phyloP scores from a whole-genome alignment of 148 eudicot genomes.

The Tetragonia tetragonoides region DNA sequence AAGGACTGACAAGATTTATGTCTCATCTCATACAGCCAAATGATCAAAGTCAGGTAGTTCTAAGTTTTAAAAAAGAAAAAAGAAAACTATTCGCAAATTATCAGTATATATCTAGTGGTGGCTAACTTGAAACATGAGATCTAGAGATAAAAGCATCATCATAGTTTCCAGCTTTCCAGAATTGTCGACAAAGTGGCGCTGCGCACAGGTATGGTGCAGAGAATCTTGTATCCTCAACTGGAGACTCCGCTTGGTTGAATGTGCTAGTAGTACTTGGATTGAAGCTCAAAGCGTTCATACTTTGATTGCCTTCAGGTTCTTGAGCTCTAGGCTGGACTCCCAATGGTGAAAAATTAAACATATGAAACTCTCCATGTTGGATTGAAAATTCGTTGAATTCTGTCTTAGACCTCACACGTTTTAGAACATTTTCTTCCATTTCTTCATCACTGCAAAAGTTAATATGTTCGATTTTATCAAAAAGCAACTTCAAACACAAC shows the following conservation, averaged over 20 bases:
- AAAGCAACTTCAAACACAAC: too few species aligned
- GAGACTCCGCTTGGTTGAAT: constrained; percentile 37
- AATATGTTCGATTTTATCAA: too few species aligned
- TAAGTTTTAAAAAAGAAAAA: background rate
- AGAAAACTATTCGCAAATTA: background rate
- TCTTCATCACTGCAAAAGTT: constrained; percentile 20
- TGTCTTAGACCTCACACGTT: constrained; percentile 43
- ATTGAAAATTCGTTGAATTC: constrained; percentile 25
- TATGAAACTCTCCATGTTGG: constrained; percentile 27
- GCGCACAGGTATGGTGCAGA: constrained; percentile 52
- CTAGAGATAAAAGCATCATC: constrained; percentile 45
- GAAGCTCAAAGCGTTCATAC: constrained; percentile 31
- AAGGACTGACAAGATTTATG: background rate
- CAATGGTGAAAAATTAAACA: constrained; percentile 25
- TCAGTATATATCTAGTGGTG: background rate
- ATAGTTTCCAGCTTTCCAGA: constrained; percentile 88
- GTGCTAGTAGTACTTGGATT: constrained; percentile 41
- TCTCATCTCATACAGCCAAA: constrained; percentile 5
- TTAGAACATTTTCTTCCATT: constrained; percentile 30
- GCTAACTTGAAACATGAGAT: constrained; percentile 51
- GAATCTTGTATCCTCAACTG: constrained; percentile 44
- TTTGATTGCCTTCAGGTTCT: constrained; percentile 40
- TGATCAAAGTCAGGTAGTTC: constrained; percentile 10
- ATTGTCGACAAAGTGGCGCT: constrained; percentile 81
- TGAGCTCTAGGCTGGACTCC: constrained; percentile 29